Conservation (phyloP, 805 yeast genomes). For the Wickerhamia fluorescens region DNA sequence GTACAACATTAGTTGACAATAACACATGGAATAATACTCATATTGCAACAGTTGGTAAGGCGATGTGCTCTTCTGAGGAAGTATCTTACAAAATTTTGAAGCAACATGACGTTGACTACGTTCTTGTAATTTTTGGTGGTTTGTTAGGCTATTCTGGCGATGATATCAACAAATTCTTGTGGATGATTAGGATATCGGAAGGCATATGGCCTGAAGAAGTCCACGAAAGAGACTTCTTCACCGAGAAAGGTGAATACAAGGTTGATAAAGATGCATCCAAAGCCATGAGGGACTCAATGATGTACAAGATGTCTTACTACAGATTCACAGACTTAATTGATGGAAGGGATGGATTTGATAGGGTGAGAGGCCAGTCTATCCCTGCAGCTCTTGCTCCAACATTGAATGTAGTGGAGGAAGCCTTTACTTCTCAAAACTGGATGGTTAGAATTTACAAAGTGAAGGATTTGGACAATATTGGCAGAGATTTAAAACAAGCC, state of each 20-base stretch:
- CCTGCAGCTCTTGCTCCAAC: conserved; percentile 41
- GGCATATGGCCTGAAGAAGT: conserved; percentile 99
- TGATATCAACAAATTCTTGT: conserved; percentile 90
- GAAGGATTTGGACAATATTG: conserved; percentile 80
- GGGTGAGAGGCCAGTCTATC: conserved; percentile 82
- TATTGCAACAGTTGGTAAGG: conserved; percentile 98
- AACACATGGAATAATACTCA: conserved; percentile 99
- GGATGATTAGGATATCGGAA: conserved; percentile 99
- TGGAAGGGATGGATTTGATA: conserved; percentile 61
- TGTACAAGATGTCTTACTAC: conserved; percentile 94
- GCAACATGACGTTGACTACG: conserved; percentile 92
- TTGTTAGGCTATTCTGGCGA: conserved; percentile 90
- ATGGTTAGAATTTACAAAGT: conserved; percentile 90
- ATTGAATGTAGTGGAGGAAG: conserved; percentile 83
- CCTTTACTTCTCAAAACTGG: conserved; percentile 94
- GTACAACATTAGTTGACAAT: conserved; percentile 96
- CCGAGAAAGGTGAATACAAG: conserved; percentile 78
- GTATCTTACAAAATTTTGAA: conserved; percentile 81
- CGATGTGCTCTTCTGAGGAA: conserved; percentile 87
- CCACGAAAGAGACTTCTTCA: conserved; percentile 76
- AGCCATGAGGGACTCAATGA: conserved; percentile 80
- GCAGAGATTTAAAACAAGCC: conserved; percentile 64
- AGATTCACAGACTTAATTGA: conserved; percentile 68
- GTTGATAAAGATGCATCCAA: conserved; percentile 77
- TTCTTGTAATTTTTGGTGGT: conserved; percentile 91